These are phyloP conservation scores for Ophiorrhiza pumila DNA, from an alignment of 257 asterid genomes.

Conservation along the genomic window DNA sequence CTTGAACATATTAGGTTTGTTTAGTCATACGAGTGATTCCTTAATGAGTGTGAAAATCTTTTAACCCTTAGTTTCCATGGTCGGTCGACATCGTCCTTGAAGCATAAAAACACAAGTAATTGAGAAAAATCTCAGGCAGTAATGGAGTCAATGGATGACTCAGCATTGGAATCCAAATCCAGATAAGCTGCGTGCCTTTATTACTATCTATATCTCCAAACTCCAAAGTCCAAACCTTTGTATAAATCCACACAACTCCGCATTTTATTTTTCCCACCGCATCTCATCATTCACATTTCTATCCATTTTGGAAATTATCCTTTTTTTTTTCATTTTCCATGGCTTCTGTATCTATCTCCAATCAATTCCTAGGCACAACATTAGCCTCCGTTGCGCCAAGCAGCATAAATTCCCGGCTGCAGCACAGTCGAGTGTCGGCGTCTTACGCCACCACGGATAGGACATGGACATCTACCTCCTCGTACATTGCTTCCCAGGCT, in stretches of 20 bases:
- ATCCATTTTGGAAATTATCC: no score
- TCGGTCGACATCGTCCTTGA: no score
- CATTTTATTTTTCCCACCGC: background rate
- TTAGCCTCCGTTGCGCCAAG: background rate
- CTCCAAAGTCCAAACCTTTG: background rate
- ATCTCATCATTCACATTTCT: background rate
- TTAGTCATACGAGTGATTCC: no score
- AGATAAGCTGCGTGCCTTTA: no score
- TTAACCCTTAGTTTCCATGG: no score
- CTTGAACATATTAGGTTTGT: no score
- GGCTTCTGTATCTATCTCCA: background rate
- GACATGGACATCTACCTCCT: background rate
- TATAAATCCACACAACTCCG: slow-evolving; percentile 1
- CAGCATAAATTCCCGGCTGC: background rate
- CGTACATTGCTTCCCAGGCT: background rate
- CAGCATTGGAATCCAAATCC: no score
- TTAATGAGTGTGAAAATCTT: no score
- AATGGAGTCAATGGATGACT: background rate
- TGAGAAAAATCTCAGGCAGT: background rate
- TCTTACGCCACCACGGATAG: background rate
- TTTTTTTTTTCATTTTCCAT: background rate
- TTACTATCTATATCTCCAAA: no score
- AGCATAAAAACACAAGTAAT: no score
- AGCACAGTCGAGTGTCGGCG: background rate
- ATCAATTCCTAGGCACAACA: background rate